Conservation (phyloP, 768 basidiomycete species). For the Dendrothele bispora region DNA sequence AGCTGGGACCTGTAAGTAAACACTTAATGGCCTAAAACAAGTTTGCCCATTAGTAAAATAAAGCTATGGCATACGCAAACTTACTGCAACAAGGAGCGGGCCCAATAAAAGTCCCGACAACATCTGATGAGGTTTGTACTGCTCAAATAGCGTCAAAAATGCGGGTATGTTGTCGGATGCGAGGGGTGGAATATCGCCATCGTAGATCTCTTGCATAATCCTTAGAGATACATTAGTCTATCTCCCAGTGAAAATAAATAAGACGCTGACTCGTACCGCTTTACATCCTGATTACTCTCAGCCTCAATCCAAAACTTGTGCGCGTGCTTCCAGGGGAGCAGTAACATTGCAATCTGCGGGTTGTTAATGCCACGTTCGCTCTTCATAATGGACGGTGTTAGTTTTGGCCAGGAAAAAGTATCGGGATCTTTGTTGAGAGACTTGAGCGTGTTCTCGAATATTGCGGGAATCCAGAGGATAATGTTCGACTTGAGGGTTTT, state of each 20-base stretch:
- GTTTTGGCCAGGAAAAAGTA: no score
- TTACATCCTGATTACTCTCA: neutral
- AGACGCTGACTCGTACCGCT: no score
- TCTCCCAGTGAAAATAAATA: neutral
- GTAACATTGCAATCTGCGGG: neutral
- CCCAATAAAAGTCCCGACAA: neutral
- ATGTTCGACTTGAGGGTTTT: no score
- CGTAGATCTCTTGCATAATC: neutral
- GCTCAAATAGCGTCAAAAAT: neutral
- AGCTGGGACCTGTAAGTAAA: neutral
- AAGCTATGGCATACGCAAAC: neutral
- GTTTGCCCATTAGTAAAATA: neutral
- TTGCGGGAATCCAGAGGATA: no score
- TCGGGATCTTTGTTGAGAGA: no score
- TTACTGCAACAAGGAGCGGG: neutral
- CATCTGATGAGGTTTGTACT: neutral
- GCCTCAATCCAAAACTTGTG: constrained; percentile 1
- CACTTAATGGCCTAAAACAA: neutral
- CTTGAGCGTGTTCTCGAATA: no score
- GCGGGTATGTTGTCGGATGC: neutral
- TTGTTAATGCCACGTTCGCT: neutral
- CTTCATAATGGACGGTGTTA: no score
- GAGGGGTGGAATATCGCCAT: neutral
- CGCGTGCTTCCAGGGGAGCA: neutral
- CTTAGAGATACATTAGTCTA: neutral